Evolutionary conservation across 2,329 filamentous ascomycete genomes (phyloP), one percentile per base, ranked within the genome.

Genomic region (Cladosporium sp.): DNA sequence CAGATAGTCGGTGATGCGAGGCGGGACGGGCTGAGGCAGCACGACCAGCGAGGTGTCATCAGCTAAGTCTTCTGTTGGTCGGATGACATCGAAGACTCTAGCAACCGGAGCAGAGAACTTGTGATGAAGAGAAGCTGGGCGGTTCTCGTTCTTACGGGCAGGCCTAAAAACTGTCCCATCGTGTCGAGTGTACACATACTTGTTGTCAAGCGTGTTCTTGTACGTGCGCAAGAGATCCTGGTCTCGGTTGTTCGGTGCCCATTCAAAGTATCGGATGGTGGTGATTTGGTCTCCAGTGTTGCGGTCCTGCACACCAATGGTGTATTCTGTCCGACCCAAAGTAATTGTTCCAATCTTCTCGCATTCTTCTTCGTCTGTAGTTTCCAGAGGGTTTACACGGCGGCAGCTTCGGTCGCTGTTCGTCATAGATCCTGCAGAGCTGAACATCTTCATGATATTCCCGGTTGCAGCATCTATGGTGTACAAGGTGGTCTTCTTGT

Each of bases 231-330:
- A 84, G 6, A 98, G 80, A 65, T 98, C 93, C 55, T 81, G 81
- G 67, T 98, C 92, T 53, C 84, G 87, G 52, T 86, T 94, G 68
- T 98, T 98, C 12, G 91, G 88, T 0, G 83, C 84, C 93, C 93
- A 98, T 67, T 98, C 93, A 9, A 89, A 86, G 64, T 94, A 98
- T 57, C 83, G 91, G 58, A 98, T 80, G 0, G 88, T 95, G 62
- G 90, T 95, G 55, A 98, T 85, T 7, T 82, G 80, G 52, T 85
- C 80, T 1, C 85, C 84, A 3, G 82, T 84, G 58, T 86, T 80
- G 38, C 78, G 80, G 53, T 88, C 84, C 57, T 90, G 85, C 38
- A 98, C 94, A 50, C 79, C 83, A 53, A 98, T 85, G 5, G 82
- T 92, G 69, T 98, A 98, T 67, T 96, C 90, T 33, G 88, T 89